Percentiles rank a stretch among this genome's conserved stretches.
These are phyloP conservation scores for Vitis rotundifolia DNA, from an alignment of 164 flowering plant genomes.

Conservation along the genomic window DNA sequence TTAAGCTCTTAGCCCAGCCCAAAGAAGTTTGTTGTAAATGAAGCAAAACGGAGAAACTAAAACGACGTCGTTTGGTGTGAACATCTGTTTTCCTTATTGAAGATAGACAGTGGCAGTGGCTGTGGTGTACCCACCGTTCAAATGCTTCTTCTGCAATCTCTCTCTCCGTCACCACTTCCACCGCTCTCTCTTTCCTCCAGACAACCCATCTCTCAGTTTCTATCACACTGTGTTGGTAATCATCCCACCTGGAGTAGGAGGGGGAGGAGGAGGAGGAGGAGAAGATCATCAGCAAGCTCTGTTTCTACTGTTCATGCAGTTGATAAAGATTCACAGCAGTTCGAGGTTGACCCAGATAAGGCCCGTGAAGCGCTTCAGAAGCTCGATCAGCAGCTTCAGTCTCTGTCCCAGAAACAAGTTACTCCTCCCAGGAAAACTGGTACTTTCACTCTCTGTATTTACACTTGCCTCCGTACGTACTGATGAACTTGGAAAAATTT, in stretches of 20 bases:
- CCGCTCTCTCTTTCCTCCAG: neutral
- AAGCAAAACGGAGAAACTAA: too few relatives aligned
- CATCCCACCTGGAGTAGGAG: too few relatives aligned
- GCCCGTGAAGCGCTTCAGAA: constrained; percentile 64
- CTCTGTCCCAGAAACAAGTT: constrained; percentile 46
- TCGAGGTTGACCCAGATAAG: constrained; percentile 62
- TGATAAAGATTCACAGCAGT: constrained; percentile 52
- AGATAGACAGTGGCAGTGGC: neutral
- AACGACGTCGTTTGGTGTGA: too few relatives aligned
- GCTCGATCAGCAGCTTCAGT: constrained; percentile 64
- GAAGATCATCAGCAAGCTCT: neutral
- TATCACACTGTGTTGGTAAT: neutral
- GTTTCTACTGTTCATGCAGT: constrained; percentile 26
- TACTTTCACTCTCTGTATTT: constrained; percentile 8
- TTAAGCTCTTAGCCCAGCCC: too few relatives aligned
- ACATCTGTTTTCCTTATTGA: too few relatives aligned
- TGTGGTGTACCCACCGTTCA: constrained; percentile 5
- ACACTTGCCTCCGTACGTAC: neutral
- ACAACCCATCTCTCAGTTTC: constrained; percentile 1
- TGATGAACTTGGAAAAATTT: neutral
- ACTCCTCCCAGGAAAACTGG: constrained; percentile 36
- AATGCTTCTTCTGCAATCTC: constrained; percentile 24
- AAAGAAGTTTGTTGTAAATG: too few relatives aligned
- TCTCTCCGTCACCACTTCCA: constrained; percentile 6
- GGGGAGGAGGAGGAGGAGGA: neutral